phyloP scores from a whole-genome alignment of 2,329 filamentous ascomycete species.

The Ophiocordyceps camponoti-saundersi region DNA sequence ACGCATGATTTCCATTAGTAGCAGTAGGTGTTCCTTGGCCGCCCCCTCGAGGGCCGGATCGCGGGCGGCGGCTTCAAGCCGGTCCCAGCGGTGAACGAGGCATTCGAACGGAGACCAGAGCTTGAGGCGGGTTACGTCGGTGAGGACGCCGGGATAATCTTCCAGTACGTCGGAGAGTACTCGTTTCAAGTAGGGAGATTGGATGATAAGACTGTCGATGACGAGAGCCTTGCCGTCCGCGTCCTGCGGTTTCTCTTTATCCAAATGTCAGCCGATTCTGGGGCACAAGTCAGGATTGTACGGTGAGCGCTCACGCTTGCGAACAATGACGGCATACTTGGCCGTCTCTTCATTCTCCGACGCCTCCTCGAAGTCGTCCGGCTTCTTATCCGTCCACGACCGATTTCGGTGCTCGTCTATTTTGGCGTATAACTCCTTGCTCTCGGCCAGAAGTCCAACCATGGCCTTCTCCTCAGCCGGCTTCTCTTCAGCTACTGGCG shows the following conservation, averaged over 20 bases:
- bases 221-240: constrained; percentile 41
- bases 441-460: constrained; percentile 19
- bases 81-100: constrained; percentile 48
- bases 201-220: constrained; percentile 45
- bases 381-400: constrained; percentile 38
- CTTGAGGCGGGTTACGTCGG: constrained; percentile 39
- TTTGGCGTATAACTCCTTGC: constrained; percentile 25
- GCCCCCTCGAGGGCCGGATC: constrained; percentile 15
- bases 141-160: constrained; percentile 42
- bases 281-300: not conserved
- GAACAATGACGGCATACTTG: constrained; percentile 42
- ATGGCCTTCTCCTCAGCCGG: constrained; percentile 7
- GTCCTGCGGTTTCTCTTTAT: constrained; percentile 24
- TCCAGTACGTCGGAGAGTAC: constrained; percentile 36
- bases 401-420: constrained; percentile 28
- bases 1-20: constrained; percentile 29
- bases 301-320: constrained; percentile 21
- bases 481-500: not conserved
- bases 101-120: constrained; percentile 44
- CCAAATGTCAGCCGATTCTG: too few species aligned
- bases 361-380: constrained; percentile 34
- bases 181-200: constrained; percentile 42
- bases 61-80: constrained; percentile 18
- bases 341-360: constrained; percentile 45
- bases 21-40: constrained; percentile 26